Conservation (phyloP, 805 yeast genomes). For the Schwanniomyces polymorphus region DNA sequence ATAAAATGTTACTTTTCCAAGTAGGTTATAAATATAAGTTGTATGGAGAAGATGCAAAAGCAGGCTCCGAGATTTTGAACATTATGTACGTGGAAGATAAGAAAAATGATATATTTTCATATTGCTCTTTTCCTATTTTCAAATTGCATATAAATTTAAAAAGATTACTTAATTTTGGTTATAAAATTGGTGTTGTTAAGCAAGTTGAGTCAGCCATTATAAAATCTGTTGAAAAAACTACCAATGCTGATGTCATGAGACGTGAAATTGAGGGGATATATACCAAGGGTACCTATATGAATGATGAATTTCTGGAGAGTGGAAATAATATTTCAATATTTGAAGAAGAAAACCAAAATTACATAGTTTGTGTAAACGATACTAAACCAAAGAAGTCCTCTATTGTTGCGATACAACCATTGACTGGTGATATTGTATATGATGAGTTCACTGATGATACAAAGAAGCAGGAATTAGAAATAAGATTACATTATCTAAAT, state of each 20-base stretch:
- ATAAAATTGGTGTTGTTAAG: constrained; percentile 83
- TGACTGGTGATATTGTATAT: constrained; percentile 72
- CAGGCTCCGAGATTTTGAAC: constrained; percentile 64
- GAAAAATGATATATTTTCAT: constrained; percentile 66
- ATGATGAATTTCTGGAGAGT: constrained; percentile 41
- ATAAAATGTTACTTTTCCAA: constrained; percentile 76
- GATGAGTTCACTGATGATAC: constrained; percentile 68
- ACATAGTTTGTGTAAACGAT: constrained; percentile 45
- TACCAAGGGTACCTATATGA: constrained; percentile 83
- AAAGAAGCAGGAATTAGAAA: constrained; percentile 63
- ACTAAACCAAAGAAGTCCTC: constrained; percentile 25
- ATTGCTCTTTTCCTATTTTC: constrained; percentile 81
- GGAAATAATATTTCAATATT: constrained; percentile 9
- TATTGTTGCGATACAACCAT: constrained; percentile 65
- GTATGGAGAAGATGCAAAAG: constrained; percentile 79
- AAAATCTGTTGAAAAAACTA: constrained; percentile 53
- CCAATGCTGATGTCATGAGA: constrained; percentile 52
- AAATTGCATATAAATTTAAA: constrained; percentile 75
- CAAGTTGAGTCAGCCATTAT: constrained; percentile 82
- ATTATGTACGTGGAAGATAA: constrained; percentile 66
- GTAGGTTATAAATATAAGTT: constrained; percentile 92
- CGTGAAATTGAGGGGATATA: constrained; percentile 70
- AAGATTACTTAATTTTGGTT: constrained; percentile 67
- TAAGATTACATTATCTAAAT: constrained; percentile 68
- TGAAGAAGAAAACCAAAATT: constrained; percentile 39